Evolutionary conservation across 83 land plant species (phyloP), one percentile per base, ranked within the genome.

Genomic region (Larix sibirica): DNA sequence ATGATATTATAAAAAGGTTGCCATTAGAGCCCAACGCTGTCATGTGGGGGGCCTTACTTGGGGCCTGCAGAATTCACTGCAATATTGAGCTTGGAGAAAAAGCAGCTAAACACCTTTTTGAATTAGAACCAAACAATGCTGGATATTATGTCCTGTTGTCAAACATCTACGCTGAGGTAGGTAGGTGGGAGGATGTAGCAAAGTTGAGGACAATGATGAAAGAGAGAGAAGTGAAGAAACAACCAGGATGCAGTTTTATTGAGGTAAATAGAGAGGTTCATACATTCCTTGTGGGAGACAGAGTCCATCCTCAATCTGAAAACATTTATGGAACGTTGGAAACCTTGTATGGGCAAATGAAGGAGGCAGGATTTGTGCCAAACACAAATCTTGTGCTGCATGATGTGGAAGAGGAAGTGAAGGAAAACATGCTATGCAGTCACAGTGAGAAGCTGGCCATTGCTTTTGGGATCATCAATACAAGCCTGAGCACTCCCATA

Each of bases 1-100:
- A 13, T 6, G 78, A 80, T 28, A 40, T 90, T n/a, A 80, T 90
- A 4, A 81, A 44, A 31, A 24, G 47, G 24, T 84, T 91, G 93
- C 89, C 90, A 42, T 84, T 86, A 77, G 77, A 88, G 78, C 70
- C 89, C 13, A 89, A 86, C 79, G 85, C 44, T 17, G 87, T 79
- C 21, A 82, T 90, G 60, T 87, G 92, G 92, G 89, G 87, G 2
- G 61, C 90, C 14, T 65, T 90, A 42, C 86, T 90, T 58, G 82
- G 85, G 70, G 85, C 90, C 50, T 63, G 83, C 26, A 83, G 85
- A 61, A 61, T 79, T n/a, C 81, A 90, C 62, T 83, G 70, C 12
- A 75, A 88, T 79, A 18, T 62, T 26, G 86, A 88, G 23, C 83
- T 85, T 64, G 90, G 84, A 23, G 81, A 83, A 77, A 24, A 28